Evolutionary conservation across 2,329 filamentous ascomycete species (phyloP).

Genomic region (Sporothrix curviconia): DNA sequence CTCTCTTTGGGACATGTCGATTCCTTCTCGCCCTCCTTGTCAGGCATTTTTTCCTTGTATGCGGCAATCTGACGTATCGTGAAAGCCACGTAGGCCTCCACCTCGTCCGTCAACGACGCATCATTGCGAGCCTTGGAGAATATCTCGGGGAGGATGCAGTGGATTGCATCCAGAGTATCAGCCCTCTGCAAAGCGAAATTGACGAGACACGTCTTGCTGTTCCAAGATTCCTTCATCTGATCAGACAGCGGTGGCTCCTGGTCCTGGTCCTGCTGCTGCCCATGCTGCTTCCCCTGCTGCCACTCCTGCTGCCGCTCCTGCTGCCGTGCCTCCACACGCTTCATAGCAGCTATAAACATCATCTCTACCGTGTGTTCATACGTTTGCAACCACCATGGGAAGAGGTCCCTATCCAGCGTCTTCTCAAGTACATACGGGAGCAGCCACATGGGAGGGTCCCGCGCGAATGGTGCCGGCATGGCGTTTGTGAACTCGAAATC

Average conservation of each 20-base stretch:
- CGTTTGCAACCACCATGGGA: neutral
- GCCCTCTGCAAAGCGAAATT: neutral
- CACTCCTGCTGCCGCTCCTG: neutral
- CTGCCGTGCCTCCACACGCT: neutral
- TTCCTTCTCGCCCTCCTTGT: no score
- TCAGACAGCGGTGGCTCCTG: neutral
- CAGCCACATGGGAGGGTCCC: conserved; percentile 30
- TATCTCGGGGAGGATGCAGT: no score
- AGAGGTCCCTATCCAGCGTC: neutral
- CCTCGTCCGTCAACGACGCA: no score
- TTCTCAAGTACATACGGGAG: neutral
- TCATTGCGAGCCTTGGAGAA: no score
- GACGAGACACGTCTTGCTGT: neutral
- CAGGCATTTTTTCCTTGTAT: no score
- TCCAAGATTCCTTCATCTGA: neutral
- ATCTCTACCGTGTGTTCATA: neutral
- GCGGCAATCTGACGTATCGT: no score
- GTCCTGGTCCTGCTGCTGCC: no score
- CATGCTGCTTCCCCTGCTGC: neutral
- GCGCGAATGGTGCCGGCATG: conserved; percentile 33
- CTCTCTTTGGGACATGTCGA: no score
- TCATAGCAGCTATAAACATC: neutral
- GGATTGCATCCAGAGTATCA: no score
- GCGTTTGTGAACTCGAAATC: conserved; percentile 37
- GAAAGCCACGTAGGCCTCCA: no score